phyloP scores from a whole-genome alignment of 805 yeast species.

The Jamesozyma spencerorum region DNA sequence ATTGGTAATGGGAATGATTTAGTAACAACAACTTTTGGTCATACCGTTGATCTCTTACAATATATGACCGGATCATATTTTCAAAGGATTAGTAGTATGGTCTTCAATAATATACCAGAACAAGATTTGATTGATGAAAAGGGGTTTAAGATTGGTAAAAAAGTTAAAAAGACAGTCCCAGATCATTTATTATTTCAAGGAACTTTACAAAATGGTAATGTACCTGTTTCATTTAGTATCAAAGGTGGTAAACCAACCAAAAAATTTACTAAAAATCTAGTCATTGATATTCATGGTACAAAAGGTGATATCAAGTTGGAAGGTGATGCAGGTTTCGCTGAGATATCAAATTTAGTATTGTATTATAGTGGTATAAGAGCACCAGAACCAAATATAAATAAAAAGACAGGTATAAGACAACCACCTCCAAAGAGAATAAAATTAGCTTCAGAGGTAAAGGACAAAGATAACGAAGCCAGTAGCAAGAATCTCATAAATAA shows the following conservation, averaged over 20 bases:
- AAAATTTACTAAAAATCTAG: slow-evolving; percentile 27
- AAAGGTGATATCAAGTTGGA: slow-evolving; percentile 28
- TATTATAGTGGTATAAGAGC: slow-evolving; percentile 24
- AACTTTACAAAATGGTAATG: slow-evolving; percentile 19
- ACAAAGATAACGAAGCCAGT: too few species aligned
- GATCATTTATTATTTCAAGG: slow-evolving; percentile 28
- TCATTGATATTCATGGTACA: slow-evolving; percentile 29
- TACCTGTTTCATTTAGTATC: slow-evolving; percentile 25
- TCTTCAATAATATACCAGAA: slow-evolving; percentile 24
- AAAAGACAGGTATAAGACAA: slow-evolving; percentile 1
- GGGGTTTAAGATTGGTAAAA: slow-evolving; percentile 16
- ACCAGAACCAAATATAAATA: slow-evolving; percentile 6
- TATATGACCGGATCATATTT: slow-evolving; percentile 27
- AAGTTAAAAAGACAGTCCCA: slow-evolving; percentile 21
- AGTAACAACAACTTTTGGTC: slow-evolving; percentile 25
- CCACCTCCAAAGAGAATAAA: slow-evolving; percentile 1
- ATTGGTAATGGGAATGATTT: slow-evolving; percentile 23
- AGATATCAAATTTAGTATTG: slow-evolving; percentile 25
- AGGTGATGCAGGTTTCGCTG: slow-evolving; percentile 30
- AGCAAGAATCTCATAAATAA: too few species aligned
- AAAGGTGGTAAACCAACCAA: slow-evolving; percentile 29
- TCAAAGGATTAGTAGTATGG: slow-evolving; percentile 21
- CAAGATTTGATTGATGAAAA: slow-evolving; percentile 23
- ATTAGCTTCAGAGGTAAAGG: too few species aligned
- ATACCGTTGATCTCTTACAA: slow-evolving; percentile 25